Evolutionary conservation across 495 filamentous ascomycete species (phyloP).

Genomic region (Lentithecium fluviatile): DNA sequence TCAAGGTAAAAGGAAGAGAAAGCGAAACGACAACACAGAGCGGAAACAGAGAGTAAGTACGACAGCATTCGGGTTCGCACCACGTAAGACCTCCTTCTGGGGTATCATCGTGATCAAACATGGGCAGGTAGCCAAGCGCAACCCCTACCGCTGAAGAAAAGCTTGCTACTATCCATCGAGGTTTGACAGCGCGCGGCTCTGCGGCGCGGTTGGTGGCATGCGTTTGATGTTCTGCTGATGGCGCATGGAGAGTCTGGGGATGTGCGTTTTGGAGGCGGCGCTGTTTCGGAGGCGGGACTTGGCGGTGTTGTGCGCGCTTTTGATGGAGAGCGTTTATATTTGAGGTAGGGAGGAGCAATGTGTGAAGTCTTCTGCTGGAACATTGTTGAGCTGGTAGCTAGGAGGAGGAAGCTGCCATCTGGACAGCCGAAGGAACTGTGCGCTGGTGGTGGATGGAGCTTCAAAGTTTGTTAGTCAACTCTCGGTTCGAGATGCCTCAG

Average conservation of each 20-base stretch:
- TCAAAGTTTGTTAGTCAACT: too few species aligned
- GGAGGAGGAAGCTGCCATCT: too few species aligned
- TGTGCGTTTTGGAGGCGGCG: constrained; percentile 7
- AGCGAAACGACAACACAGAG: not conserved
- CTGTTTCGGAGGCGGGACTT: constrained; percentile 22
- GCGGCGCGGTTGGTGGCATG: constrained; percentile 1
- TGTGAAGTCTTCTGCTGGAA: too few species aligned
- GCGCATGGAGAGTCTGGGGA: constrained; percentile 19
- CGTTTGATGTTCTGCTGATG: constrained; percentile 27
- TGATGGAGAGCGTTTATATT: too few species aligned
- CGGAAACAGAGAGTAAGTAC: not conserved
- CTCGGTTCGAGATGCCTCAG: too few species aligned
- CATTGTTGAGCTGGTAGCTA: too few species aligned
- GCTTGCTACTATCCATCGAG: not conserved
- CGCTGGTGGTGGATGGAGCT: too few species aligned
- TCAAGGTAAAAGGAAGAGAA: not conserved
- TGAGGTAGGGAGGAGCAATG: too few species aligned
- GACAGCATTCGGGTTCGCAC: not conserved
- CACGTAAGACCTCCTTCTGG: too few species aligned
- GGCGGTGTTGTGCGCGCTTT: not conserved
- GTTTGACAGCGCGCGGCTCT: not conserved
- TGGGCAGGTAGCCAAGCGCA: constrained; percentile 19
- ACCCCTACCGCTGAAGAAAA: not conserved
- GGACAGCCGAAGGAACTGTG: too few species aligned
- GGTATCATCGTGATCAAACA: constrained; percentile 15